These are phyloP conservation scores for Blumeria graminis DNA, from an alignment of 2,329 filamentous ascomycete species.

Conservation along the genomic window DNA sequence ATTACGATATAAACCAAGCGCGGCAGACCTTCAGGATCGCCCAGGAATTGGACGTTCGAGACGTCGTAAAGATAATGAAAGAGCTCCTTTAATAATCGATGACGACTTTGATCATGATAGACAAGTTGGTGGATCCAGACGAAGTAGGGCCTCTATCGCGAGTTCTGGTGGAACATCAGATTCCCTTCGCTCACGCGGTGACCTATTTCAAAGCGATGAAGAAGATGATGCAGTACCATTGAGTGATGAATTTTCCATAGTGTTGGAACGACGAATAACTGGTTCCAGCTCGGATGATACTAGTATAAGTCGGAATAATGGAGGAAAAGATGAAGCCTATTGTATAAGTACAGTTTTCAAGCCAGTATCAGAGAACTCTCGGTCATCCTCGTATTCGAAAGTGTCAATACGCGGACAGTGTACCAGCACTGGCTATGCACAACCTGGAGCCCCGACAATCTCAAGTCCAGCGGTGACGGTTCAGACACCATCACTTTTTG, in stretches of 20 bases:
- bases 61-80: constrained; percentile 7
- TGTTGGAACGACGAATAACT: constrained; percentile 46
- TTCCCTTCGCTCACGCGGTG: constrained; percentile 66
- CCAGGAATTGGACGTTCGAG: constrained; percentile 29
- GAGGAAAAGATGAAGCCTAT: too few relatives aligned
- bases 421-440: too few relatives aligned
- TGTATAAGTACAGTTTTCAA: too few relatives aligned
- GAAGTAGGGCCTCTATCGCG: constrained; percentile 53
- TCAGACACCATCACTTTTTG: constrained; percentile 23
- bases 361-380: too few relatives aligned
- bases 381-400: too few relatives aligned
- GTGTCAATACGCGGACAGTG: too few relatives aligned
- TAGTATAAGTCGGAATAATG: constrained; percentile 20
- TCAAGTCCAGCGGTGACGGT: constrained; percentile 7
- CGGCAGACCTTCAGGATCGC: constrained; percentile 73
- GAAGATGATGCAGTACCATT: constrained; percentile 80
- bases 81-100: constrained; percentile 2
- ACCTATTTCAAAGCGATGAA: constrained; percentile 71
- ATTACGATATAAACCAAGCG: constrained; percentile 70
- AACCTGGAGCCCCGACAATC: too few relatives aligned
- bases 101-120: constrained; percentile 10
- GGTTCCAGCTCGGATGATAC: constrained; percentile 36
- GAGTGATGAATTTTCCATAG: constrained; percentile 77
- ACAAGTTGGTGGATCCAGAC: constrained; percentile 14
- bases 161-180: constrained; percentile 64